phyloP scores from a whole-genome alignment of 495 filamentous ascomycete species.

The Amorphotheca resinae region DNA sequence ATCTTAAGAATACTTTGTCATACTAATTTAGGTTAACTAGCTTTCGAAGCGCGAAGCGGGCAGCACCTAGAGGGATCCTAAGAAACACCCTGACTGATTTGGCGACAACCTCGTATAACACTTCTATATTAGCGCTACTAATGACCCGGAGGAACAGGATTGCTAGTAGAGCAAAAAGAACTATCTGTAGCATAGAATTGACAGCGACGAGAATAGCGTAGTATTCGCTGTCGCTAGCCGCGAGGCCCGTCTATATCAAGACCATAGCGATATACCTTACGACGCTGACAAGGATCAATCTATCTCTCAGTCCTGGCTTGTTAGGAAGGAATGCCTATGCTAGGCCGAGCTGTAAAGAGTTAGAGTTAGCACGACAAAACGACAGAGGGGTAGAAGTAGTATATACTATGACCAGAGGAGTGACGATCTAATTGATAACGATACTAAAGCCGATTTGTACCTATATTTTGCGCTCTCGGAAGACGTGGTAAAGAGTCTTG shows the following conservation, averaged over 20 bases:
- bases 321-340: conserved; percentile 78
- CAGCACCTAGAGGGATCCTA: conserved; percentile 75
- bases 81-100: conserved; percentile 74
- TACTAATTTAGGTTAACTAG: conserved; percentile 47
- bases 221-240: conserved; percentile 70
- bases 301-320: conserved; percentile 50
- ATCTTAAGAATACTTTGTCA: conserved; percentile 53
- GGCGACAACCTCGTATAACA: conserved; percentile 54
- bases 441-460: conserved; percentile 70
- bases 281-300: conserved; percentile 65
- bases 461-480: conserved; percentile 54
- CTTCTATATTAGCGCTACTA: conserved; percentile 25
- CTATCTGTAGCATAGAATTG: conserved; percentile 79
- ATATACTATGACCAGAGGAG: conserved; percentile 75
- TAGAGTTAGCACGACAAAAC: background rate
- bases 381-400: background rate
- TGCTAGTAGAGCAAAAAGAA: conserved; percentile 70
- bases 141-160: conserved; percentile 69
- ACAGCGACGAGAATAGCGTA: conserved; percentile 84
- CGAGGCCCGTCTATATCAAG: conserved; percentile 66
- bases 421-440: conserved; percentile 80
- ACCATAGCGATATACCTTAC: conserved; percentile 78
- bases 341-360: conserved; percentile 43
- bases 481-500: conserved; percentile 61
- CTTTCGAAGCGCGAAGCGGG: conserved; percentile 50